phyloP scores from a whole-genome alignment of 495 filamentous ascomycete species.

The Penicillium malachiteum region DNA sequence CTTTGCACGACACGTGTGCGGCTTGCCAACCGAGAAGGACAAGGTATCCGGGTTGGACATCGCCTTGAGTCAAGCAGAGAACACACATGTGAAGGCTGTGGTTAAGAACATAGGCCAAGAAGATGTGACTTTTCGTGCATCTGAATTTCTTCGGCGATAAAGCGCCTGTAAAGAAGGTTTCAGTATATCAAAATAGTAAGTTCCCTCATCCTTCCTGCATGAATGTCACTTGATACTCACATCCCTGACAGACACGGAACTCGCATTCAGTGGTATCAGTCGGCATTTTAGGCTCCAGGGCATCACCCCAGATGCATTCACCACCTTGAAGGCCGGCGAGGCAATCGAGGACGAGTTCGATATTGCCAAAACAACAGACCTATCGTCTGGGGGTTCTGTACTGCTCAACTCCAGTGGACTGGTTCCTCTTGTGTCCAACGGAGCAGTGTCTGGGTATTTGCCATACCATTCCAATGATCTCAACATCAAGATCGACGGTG shows the following conservation, averaged over 20 bases:
- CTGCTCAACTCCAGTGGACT: conserved; percentile 50
- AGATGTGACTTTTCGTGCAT: conserved; percentile 57
- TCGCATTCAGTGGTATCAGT: conserved; percentile 59
- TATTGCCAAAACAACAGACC: conserved; percentile 55
- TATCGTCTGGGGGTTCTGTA: conserved; percentile 49
- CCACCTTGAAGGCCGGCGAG: conserved; percentile 55
- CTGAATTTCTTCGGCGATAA: conserved; percentile 61
- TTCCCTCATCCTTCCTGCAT: neutral
- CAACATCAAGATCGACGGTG: conserved; percentile 45
- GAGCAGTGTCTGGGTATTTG: conserved; percentile 20
- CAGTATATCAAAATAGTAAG: conserved; percentile 52
- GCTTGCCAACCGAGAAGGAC: conserved; percentile 41
- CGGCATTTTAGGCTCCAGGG: conserved; percentile 44
- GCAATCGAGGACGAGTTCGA: conserved; percentile 56
- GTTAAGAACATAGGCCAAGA: conserved; percentile 59
- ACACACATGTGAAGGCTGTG: conserved; percentile 58
- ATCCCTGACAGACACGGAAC: conserved; percentile 37
- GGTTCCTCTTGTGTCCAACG: conserved; percentile 46
- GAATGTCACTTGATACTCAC: neutral
- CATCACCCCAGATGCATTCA: conserved; percentile 53
- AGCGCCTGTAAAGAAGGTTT: conserved; percentile 60
- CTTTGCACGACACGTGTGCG: conserved; percentile 39
- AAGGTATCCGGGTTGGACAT: conserved; percentile 50
- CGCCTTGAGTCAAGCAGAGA: conserved; percentile 50
- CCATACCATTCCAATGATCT: conserved; percentile 27